Conservation (phyloP, 805 yeast genomes). For the Wickerhamomyces chambardii region DNA sequence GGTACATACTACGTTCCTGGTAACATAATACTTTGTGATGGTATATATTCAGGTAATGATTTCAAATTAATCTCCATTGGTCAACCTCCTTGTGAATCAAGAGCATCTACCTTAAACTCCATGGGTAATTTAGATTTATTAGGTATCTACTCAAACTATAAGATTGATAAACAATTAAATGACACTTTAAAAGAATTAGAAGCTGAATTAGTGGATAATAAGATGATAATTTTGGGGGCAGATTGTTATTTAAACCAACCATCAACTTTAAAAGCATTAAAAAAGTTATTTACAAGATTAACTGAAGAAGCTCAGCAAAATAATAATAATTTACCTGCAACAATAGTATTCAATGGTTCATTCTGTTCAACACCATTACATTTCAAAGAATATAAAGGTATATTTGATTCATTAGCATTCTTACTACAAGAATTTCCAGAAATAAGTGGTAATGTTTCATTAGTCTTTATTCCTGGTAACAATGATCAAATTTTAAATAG, state of each 20-base stretch:
- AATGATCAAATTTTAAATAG: constrained; percentile 95
- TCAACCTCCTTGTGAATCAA: constrained; percentile 83
- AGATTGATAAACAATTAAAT: constrained; percentile 54
- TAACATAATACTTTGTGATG: constrained; percentile 73
- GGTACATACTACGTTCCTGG: constrained; percentile 70
- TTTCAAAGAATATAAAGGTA: constrained; percentile 48
- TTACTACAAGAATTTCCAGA: constrained; percentile 51
- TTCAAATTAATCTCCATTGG: constrained; percentile 72
- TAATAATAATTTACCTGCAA: constrained; percentile 38
- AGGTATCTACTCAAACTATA: constrained; percentile 37
- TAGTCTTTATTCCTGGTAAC: constrained; percentile 79
- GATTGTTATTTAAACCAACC: constrained; percentile 59
- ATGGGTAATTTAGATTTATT: constrained; percentile 74
- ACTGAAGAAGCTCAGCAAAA: constrained; percentile 33
- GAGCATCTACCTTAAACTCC: constrained; percentile 57
- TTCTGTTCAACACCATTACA: constrained; percentile 61
- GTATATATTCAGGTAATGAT: constrained; percentile 62
- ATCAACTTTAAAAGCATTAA: constrained; percentile 51
- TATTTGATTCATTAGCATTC: constrained; percentile 68
- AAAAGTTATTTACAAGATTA: constrained; percentile 48
- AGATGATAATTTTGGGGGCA: constrained; percentile 65
- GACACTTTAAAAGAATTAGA: constrained; percentile 49
- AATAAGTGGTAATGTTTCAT: constrained; percentile 40
- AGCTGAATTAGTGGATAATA: constrained; percentile 43
- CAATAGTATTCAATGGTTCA: constrained; percentile 77